Conservation (phyloP, 768 basidiomycete species). For the Lepiota brunneoincarnata region DNA sequence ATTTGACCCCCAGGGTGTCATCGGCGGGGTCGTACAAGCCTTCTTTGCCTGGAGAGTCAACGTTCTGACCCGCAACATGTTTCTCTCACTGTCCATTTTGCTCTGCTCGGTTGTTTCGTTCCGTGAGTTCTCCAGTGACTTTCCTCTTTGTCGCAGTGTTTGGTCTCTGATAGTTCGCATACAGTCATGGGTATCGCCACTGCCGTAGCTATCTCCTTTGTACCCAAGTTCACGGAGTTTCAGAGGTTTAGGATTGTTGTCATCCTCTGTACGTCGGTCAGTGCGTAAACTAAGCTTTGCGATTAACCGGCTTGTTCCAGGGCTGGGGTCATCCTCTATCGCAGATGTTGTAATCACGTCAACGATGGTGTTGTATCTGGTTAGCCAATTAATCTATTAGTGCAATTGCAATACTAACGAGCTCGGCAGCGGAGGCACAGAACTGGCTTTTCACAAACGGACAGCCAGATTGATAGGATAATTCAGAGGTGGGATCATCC, state of each 20-base stretch:
- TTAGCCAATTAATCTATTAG: not conserved
- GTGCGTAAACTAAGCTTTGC: not conserved
- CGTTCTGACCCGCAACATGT: conserved; percentile 14
- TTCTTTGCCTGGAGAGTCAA: conserved; percentile 18
- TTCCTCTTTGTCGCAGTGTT: not conserved
- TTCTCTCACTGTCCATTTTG: conserved; percentile 5
- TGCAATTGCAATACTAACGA: not conserved
- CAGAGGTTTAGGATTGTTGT: conserved; percentile 15
- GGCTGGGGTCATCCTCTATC: conserved; percentile 13
- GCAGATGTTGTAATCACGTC: conserved; percentile 17
- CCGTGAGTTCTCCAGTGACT: conserved; percentile 2
- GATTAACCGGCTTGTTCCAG: not conserved
- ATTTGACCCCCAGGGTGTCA: conserved; percentile 12
- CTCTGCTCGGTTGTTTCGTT: conserved; percentile 11
- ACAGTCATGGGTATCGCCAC: conserved; percentile 14
- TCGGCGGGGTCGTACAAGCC: conserved; percentile 14
- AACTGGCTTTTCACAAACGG: conserved; percentile 20
- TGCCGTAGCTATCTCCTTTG: conserved; percentile 10
- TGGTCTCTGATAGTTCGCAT: not conserved
- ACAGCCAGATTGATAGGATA: conserved; percentile 22
- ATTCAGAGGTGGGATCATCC: conserved; percentile 17
- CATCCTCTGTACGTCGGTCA: conserved; percentile 8
- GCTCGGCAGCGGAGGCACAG: conserved; percentile 16
- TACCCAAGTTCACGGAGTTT: conserved; percentile 16
- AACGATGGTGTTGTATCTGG: conserved; percentile 16